Evolutionary conservation across 345 rosid species (phyloP).

Genomic region (Eucalyptus lansdowneana): DNA sequence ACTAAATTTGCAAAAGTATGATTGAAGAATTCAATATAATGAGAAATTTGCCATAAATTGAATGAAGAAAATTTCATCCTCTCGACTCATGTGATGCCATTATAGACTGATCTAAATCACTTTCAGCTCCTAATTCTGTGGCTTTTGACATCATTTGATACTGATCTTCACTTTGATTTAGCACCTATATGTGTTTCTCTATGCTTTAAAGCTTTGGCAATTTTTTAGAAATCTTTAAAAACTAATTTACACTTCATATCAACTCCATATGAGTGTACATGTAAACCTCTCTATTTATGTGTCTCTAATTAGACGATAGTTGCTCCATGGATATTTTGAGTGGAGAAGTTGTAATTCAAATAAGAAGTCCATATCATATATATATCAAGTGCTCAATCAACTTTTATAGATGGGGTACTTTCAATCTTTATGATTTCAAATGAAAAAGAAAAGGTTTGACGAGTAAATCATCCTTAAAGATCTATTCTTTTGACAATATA

Average conservation of each 20-base stretch:
- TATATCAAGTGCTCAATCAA: not conserved
- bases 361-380: not conserved
- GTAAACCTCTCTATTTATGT: not conserved
- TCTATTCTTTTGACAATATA: not conserved
- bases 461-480: not conserved
- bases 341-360: not conserved
- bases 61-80: not conserved
- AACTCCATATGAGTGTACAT: not conserved
- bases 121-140: not conserved
- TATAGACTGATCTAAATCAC: not conserved
- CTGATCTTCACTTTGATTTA: not conserved
- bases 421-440: not conserved
- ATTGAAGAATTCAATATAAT: not conserved
- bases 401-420: not conserved
- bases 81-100: not conserved
- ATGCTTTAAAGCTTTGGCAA: not conserved
- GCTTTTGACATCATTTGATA: not conserved
- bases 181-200: not conserved
- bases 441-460: not conserved
- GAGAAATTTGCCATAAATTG: not conserved
- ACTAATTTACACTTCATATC: not conserved
- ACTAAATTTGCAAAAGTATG: not conserved
- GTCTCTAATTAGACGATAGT: not conserved
- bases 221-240: not conserved
- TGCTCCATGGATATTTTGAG: not conserved